A percentile compares a stretch with the other conserved stretches of the same genome.
Conservation (phyloP, 2,329 filamentous ascomycete genomes). For the Xylaria sp. region DNA sequence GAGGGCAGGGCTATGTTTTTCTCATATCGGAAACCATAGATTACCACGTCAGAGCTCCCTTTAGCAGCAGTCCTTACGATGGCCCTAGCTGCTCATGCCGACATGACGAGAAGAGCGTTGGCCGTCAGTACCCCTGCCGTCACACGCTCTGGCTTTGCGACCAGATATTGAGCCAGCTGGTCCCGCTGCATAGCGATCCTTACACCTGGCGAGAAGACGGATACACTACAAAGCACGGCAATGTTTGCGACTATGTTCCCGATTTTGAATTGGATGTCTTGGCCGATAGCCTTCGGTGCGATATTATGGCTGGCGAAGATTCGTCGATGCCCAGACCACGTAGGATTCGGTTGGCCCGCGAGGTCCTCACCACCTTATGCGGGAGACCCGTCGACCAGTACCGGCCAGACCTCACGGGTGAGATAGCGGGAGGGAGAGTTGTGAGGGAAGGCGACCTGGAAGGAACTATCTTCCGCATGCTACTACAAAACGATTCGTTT, state of each 20-base stretch:
- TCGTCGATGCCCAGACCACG: constrained; percentile 47
- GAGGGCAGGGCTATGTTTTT: constrained; percentile 64
- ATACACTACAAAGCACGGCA: constrained; percentile 59
- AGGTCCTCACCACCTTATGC: constrained; percentile 62
- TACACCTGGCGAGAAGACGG: constrained; percentile 58
- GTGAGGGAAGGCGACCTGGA: constrained; percentile 61
- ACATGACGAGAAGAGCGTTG: constrained; percentile 42
- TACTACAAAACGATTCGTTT: constrained; percentile 65
- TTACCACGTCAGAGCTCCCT: constrained; percentile 62
- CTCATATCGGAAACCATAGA: constrained; percentile 66
- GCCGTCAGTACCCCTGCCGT: constrained; percentile 55
- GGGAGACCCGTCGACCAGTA: constrained; percentile 55
- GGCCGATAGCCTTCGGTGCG: constrained; percentile 64
- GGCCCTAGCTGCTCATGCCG: constrained; percentile 61
- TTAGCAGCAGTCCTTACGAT: constrained; percentile 54
- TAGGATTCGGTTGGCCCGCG: constrained; percentile 61
- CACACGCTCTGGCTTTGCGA: constrained; percentile 66
- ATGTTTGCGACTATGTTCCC: constrained; percentile 62
- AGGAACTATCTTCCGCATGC: constrained; percentile 63
- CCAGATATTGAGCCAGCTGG: constrained; percentile 60
- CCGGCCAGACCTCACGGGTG: constrained; percentile 58
- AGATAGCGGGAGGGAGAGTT: constrained; percentile 48
- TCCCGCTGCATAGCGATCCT: constrained; percentile 55
- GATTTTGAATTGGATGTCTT: constrained; percentile 63
- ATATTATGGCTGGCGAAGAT: constrained; percentile 51